Percentiles rank a stretch among this genome's conserved stretches.
These are phyloP conservation scores for Geotrichum klebahnii DNA, from an alignment of 1,139 yeast genomes.

Conservation along the genomic window DNA sequence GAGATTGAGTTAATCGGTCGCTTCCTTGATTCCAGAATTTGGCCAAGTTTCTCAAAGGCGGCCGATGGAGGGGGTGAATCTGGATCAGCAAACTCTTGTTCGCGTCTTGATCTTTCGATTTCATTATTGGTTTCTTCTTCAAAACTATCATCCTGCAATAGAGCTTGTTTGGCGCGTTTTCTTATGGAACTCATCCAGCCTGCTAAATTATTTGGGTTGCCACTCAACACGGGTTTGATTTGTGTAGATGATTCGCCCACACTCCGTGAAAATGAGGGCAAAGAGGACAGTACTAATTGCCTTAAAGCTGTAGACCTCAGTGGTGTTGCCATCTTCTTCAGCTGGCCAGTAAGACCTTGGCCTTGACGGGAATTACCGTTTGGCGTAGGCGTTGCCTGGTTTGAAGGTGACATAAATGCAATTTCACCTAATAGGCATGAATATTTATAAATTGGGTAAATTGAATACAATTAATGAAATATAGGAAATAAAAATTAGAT, in stretches of 20 bases:
- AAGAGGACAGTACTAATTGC: constrained; percentile 18
- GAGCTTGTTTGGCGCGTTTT: constrained; percentile 40
- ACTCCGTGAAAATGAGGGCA: constrained; percentile 9
- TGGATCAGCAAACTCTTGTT: constrained; percentile 37
- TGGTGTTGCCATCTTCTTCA: constrained; percentile 17
- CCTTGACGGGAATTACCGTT: constrained; percentile 14
- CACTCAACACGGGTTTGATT: constrained; percentile 13
- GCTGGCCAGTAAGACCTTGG: constrained; percentile 2
- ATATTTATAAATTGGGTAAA: no score
- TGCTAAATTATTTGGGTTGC: constrained; percentile 42
- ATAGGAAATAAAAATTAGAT: no score
- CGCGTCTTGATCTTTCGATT: constrained; percentile 39
- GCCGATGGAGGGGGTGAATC: constrained; percentile 40
- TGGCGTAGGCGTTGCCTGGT: constrained; percentile 15
- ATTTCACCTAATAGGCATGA: no score
- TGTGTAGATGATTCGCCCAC: neutral
- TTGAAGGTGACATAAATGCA: constrained; percentile 5
- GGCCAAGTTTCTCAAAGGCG: constrained; percentile 44
- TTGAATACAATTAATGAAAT: no score
- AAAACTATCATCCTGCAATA: constrained; percentile 28
- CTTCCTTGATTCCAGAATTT: constrained; percentile 28
- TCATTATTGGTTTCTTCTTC: constrained; percentile 43
- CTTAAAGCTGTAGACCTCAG: constrained; percentile 19
- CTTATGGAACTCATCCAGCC: constrained; percentile 53
- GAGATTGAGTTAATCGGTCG: constrained; percentile 18